Evolutionary conservation across 805 yeast species (phyloP).

Genomic region (Yarrowia bubula): DNA sequence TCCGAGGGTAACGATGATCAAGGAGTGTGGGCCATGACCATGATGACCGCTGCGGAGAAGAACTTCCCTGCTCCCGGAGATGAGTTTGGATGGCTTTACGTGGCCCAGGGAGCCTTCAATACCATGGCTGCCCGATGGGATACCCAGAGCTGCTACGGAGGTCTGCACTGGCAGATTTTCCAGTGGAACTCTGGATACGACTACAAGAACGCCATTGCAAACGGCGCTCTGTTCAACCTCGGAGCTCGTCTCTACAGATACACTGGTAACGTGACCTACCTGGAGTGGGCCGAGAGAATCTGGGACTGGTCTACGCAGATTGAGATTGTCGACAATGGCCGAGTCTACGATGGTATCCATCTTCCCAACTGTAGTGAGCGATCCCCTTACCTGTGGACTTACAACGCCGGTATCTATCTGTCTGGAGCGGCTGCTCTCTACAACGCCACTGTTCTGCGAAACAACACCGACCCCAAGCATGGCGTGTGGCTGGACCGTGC

Average conservation of each 20-base stretch:
- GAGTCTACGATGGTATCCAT: constrained; percentile 72
- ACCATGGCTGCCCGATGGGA: constrained; percentile 86
- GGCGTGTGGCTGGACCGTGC: constrained; percentile 59
- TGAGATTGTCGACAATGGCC: constrained; percentile 40
- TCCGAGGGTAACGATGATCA: constrained; percentile 94
- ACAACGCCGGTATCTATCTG: constrained; percentile 67
- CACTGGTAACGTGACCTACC: constrained; percentile 66
- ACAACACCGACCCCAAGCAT: constrained; percentile 49
- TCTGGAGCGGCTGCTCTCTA: constrained; percentile 69
- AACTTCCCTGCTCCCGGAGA: constrained; percentile 70
- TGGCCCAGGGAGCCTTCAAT: constrained; percentile 82
- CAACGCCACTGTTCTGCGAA: constrained; percentile 42
- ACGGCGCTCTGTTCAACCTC: constrained; percentile 74
- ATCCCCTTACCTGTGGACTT: constrained; percentile 65
- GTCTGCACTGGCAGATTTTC: constrained; percentile 89
- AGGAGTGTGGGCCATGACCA: constrained; percentile 89
- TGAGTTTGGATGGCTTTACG: constrained; percentile 63
- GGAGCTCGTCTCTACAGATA: constrained; percentile 83
- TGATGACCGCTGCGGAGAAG: constrained; percentile 78
- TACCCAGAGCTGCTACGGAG: constrained; percentile 59
- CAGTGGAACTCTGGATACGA: constrained; percentile 85
- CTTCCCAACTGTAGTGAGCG: constrained; percentile 50
- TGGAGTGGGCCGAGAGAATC: constrained; percentile 69
- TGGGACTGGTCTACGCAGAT: constrained; percentile 68
- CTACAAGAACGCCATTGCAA: constrained; percentile 85